Conservation (phyloP, 2,329 filamentous ascomycete genomes). For the Alternaria dauci region DNA sequence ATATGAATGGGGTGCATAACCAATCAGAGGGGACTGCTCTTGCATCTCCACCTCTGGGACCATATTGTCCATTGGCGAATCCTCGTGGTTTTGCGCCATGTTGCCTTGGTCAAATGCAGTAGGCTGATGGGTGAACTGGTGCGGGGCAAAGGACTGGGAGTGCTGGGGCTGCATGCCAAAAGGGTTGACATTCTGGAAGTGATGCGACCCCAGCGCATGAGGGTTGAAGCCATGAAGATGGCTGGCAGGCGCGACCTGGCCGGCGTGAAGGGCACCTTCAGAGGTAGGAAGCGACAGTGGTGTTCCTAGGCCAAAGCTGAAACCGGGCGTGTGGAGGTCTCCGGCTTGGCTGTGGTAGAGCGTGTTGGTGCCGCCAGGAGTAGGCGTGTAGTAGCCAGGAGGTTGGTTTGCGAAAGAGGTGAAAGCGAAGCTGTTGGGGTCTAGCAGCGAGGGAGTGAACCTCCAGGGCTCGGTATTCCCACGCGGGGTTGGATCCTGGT, state of each 20-base stretch:
- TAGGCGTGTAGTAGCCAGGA: slow-evolving; percentile 87
- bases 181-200: slow-evolving; percentile 72
- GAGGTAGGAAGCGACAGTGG: slow-evolving; percentile 83
- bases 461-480: slow-evolving; percentile 83
- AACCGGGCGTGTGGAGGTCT: slow-evolving; percentile 83
- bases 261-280: slow-evolving; percentile 69
- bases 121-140: slow-evolving; percentile 81
- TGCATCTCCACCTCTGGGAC: slow-evolving; percentile 67
- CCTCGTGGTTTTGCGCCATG: slow-evolving; percentile 73
- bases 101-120: slow-evolving; percentile 73
- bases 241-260: slow-evolving; percentile 52
- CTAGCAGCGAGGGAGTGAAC: slow-evolving; percentile 88
- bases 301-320: slow-evolving; percentile 77
- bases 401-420: slow-evolving; percentile 79
- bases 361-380: slow-evolving; percentile 80
- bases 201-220: slow-evolving; percentile 49
- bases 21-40: slow-evolving; percentile 67
- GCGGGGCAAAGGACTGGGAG: slow-evolving; percentile 71
- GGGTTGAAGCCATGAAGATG: slow-evolving; percentile 74
- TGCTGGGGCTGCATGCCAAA: slow-evolving; percentile 66
- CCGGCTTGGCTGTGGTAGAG: slow-evolving; percentile 84
- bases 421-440: slow-evolving; percentile 85
- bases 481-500: slow-evolving; percentile 83
- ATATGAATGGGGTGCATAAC: slow-evolving; percentile 61
- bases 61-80: slow-evolving; percentile 69